phyloP scores from a whole-genome alignment of 2,329 filamentous ascomycete species.

The Parasarocladium wereldwijsianum region DNA sequence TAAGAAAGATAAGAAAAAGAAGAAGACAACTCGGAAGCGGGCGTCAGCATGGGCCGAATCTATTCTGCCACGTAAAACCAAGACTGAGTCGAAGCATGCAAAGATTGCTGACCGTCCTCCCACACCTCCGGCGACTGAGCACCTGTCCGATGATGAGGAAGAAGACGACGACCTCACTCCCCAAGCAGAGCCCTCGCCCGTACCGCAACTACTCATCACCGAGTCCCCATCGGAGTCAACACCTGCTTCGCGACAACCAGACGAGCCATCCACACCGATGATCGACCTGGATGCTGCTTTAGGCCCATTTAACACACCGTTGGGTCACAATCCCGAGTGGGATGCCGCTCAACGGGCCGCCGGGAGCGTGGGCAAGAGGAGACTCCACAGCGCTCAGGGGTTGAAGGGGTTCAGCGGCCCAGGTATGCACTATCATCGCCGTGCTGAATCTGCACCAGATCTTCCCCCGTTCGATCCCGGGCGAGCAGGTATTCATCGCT shows the following conservation, averaged over 20 bases:
- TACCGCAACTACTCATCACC: slow-evolving; percentile 26
- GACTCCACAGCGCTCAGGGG: slow-evolving; percentile 65
- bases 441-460: slow-evolving; percentile 68
- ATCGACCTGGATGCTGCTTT: slow-evolving; percentile 92
- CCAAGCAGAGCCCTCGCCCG: slow-evolving; percentile 7
- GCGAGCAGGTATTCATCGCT: slow-evolving; percentile 42
- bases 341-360: slow-evolving; percentile 49
- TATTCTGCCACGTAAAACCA: slow-evolving; percentile 49
- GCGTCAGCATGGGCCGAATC: slow-evolving; percentile 41
- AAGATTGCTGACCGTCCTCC: slow-evolving; percentile 26
- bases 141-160: slow-evolving; percentile 14
- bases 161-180: slow-evolving; percentile 13
- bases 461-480: slow-evolving; percentile 58
- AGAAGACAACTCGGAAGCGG: slow-evolving; percentile 58
- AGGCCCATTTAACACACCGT: slow-evolving; percentile 77
- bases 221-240: slow-evolving; percentile 19
- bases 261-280: slow-evolving; percentile 60
- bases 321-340: slow-evolving; percentile 47
- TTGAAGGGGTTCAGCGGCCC: slow-evolving; percentile 53
- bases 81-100: slow-evolving; percentile 27
- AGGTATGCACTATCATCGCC: slow-evolving; percentile 61
- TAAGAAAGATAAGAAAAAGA: slow-evolving; percentile 19
- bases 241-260: slow-evolving; percentile 26
- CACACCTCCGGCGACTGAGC: slow-evolving; percentile 27
- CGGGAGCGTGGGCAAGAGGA: slow-evolving; percentile 39